Evolutionary conservation across 768 basidiomycete species (phyloP), one percentile per base, ranked within the genome.

Genomic region (Trichaptum fuscoviolaceum): DNA sequence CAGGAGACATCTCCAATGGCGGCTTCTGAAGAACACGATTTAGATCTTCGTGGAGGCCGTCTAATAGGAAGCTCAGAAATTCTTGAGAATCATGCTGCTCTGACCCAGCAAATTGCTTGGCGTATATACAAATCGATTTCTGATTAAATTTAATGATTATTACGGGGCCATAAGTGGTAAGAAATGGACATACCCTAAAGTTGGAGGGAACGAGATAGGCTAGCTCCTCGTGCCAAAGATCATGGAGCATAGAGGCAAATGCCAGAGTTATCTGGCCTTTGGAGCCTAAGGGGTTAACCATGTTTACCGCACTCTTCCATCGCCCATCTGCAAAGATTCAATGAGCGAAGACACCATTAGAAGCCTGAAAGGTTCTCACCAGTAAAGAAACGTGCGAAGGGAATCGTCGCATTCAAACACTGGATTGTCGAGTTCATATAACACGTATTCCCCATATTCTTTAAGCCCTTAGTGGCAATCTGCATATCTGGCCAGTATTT

Each of bases 361-460:
- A 65, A 30, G 57, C 30, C 62, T 65, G 63, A 63, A 24, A n/a
- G 24, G 20, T 62, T 63, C 86, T 42, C 73, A 95, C 95, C 91
- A 4, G 88, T 89, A 72, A 99, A 99, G 79, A 96, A 98, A 64
- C 88, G 84, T 34, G 95, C 87, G 76, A 99, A 96, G 0, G 96
- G 96, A 7, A 92, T 87, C 0, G 96, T 97, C 0, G 96, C 96
- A 74, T 90, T 95, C 73, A 99, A 80, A 75, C 97, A 99, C 77
- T 99, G 97, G 18, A 99, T 86, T 7, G 95, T 95, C 34, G 97
- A 93, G 75, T 99, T 99, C 95, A 99, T 99, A 74, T 99, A 99
- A 76, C 97, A 99, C 8, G 97, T 99, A 75, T 98, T 99, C 20
- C 92, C 90, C 67, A 99, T 74, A 75, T 99, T 99, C 84, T 96